These are phyloP conservation scores for Oropetium thomaeum DNA, from an alignment of 176 grass and related monocot species.

Conservation along the genomic window DNA sequence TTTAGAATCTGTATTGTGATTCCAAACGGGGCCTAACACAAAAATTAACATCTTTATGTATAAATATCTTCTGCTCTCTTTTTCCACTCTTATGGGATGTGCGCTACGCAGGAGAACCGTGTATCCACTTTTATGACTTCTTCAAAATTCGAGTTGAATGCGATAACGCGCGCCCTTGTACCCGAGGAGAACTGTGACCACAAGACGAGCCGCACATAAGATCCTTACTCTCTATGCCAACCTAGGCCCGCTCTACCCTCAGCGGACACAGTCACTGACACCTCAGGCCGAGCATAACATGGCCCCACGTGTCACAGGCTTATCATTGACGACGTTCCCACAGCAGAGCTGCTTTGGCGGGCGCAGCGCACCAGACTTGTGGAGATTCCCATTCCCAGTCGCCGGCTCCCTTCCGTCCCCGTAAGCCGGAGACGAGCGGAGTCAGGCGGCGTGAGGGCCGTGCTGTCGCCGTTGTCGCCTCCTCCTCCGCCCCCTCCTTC, in stretches of 20 bases:
- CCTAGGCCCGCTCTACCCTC: fast-evolving
- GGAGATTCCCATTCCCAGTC: neutral
- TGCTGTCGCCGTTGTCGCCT: neutral
- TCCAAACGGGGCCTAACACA: no score
- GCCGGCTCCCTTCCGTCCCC: neutral
- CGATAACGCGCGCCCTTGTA: neutral
- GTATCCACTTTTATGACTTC: neutral
- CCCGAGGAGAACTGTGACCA: neutral
- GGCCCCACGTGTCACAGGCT: neutral
- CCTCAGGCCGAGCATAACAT: fast-evolving
- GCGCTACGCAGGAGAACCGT: neutral
- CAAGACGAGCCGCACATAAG: neutral
- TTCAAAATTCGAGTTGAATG: neutral
- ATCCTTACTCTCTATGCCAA: neutral
- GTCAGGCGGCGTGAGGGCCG: neutral
- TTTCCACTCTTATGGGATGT: no score
- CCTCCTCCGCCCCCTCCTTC: neutral
- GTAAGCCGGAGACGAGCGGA: no score
- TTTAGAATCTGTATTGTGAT: no score
- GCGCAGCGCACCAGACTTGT: neutral
- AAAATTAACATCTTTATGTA: no score
- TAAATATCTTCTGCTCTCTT: no score
- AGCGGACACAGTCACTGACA: neutral
- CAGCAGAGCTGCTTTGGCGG: neutral
- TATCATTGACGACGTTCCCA: neutral